Conservation (phyloP, 495 filamentous ascomycete species). For the Xylona heveae region DNA sequence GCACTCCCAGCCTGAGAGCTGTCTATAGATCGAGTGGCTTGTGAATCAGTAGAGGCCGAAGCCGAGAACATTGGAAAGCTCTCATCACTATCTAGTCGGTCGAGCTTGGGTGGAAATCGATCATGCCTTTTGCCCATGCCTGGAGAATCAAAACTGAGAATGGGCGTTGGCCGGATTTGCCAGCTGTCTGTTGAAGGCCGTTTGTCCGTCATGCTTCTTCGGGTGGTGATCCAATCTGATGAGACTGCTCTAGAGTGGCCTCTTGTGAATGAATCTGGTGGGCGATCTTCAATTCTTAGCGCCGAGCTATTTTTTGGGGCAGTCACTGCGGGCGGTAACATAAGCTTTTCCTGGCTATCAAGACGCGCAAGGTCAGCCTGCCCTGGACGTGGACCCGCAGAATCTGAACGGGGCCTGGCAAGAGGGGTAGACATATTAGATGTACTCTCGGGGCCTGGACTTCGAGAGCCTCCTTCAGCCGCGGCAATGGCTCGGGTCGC, state of each 20-base stretch:
- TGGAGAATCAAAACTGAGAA: not conserved
- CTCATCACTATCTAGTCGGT: no score
- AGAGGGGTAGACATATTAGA: constrained; percentile 66
- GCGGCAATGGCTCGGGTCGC: not conserved
- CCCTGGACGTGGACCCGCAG: constrained; percentile 9
- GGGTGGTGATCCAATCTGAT: not conserved
- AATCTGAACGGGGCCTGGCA: constrained; percentile 40
- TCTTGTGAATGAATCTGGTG: not conserved
- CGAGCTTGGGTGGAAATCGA: no score
- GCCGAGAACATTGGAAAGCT: constrained; percentile 72
- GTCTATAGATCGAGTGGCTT: constrained; percentile 24
- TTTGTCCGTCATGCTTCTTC: not conserved
- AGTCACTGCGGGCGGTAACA: constrained; percentile 17
- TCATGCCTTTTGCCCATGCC: no score
- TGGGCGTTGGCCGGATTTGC: not conserved
- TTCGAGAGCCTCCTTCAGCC: not conserved
- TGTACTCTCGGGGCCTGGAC: constrained; percentile 12
- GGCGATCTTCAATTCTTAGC: not conserved
- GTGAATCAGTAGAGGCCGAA: constrained; percentile 38
- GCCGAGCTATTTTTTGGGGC: not conserved
- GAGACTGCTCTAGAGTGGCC: not conserved
- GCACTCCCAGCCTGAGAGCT: constrained; percentile 16
- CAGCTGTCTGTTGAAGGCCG: no score
- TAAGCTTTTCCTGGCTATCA: constrained; percentile 12
- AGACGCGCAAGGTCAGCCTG: no score